Percentiles rank a stretch among this genome's conserved stretches.
These are phyloP conservation scores for Inga oerstediana DNA, from an alignment of 306 rosid genomes.

Conservation along the genomic window DNA sequence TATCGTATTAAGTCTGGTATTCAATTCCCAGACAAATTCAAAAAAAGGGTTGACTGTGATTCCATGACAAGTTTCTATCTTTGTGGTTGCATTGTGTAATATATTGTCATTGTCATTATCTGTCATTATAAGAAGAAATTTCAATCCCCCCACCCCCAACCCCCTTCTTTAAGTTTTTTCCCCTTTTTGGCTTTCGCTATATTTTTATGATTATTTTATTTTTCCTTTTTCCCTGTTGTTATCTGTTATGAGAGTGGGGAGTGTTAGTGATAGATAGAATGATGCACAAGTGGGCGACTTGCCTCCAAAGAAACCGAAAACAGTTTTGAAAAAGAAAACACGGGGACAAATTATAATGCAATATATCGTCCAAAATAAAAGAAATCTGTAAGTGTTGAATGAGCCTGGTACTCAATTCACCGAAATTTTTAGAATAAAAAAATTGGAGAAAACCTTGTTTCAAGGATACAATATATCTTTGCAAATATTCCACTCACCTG, in stretches of 20 bases:
- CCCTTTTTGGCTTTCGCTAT: not conserved
- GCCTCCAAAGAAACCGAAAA: not conserved
- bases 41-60: not conserved
- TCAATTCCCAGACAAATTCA: no score
- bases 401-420: no score
- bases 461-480: no score
- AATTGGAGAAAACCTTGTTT: not conserved
- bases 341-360: not conserved
- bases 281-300: not conserved
- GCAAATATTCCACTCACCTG: no score
- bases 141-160: not conserved
- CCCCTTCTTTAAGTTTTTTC: not conserved
- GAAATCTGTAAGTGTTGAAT: no score
- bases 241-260: not conserved
- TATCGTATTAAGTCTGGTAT: no score
- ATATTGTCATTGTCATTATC: not conserved
- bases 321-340: not conserved
- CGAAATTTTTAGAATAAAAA: no score
- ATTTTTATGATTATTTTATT: not conserved
- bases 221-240: not conserved
- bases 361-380: not conserved
- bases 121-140: not conserved
- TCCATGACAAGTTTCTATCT: not conserved
- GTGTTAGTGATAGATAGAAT: not conserved
- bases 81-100: not conserved